These are phyloP conservation scores for Aspergillus sp. DNA, from an alignment of 2,329 filamentous ascomycete species.

Conservation along the genomic window DNA sequence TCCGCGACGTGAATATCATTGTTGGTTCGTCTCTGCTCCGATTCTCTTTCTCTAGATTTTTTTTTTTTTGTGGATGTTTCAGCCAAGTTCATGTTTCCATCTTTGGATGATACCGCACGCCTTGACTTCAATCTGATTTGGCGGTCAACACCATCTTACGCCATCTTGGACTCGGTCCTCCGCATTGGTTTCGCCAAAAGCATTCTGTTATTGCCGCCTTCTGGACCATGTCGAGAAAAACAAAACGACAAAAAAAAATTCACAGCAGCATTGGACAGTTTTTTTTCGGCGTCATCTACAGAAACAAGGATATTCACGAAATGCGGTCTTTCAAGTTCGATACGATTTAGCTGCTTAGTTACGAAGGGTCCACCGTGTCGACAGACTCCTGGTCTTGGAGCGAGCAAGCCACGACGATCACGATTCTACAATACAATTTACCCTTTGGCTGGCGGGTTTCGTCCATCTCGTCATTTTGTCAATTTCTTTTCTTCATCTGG, in stretches of 20 bases:
- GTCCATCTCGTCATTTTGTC: conserved; percentile 19
- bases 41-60: conserved; percentile 16
- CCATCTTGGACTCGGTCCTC: conserved; percentile 25
- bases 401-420: conserved; percentile 28
- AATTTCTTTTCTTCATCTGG: conserved; percentile 18
- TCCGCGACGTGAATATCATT: conserved; percentile 3
- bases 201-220: too few species aligned
- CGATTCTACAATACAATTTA: conserved; percentile 24
- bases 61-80: conserved; percentile 14
- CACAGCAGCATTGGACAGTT: conserved; percentile 10
- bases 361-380: conserved; percentile 10
- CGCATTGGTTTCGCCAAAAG: conserved; percentile 22
- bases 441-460: conserved; percentile 19
- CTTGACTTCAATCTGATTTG: conserved; percentile 12
- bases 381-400: conserved; percentile 11
- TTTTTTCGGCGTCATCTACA: conserved; percentile 1
- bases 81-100: conserved; percentile 11
- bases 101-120: conserved; percentile 23
- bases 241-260: conserved; percentile 19
- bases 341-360: conserved; percentile 9
- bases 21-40: conserved; percentile 11
- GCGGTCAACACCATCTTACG: conserved; percentile 19
- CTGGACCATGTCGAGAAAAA: conserved; percentile 17
- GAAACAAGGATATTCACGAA: conserved; percentile 6
- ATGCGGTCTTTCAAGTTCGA: conserved; percentile 9